Evolutionary conservation across 139 green algal genomes (phyloP).

Genomic region (Coelastrella sp.): DNA sequence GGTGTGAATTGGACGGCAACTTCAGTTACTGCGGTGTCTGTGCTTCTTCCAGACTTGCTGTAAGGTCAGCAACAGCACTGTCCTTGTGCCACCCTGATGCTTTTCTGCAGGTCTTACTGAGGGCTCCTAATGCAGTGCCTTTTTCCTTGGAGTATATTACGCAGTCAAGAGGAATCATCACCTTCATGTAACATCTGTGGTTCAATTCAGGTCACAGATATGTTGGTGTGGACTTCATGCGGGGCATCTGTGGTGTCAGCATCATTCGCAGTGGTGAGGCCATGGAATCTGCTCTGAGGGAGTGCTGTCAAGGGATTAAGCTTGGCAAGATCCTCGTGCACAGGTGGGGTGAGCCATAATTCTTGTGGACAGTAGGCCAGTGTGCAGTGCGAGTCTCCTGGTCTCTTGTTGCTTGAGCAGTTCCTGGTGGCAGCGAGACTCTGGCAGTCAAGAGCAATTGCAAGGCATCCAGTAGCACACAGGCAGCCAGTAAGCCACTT

Average conservation of each 20-base stretch:
- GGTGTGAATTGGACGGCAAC: too few relatives aligned
- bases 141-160: neutral
- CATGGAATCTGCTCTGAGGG: conserved; percentile 97
- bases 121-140: too few relatives aligned
- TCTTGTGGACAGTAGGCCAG: neutral
- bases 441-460: neutral
- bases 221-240: conserved; percentile 96
- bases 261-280: conserved; percentile 94
- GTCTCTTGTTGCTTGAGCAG: neutral
- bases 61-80: too few relatives aligned
- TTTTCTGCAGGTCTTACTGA: too few relatives aligned
- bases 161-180: neutral
- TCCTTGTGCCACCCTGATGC: too few relatives aligned
- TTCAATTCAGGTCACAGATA: conserved; percentile 79
- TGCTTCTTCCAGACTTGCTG: too few relatives aligned
- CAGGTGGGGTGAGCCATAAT: conserved; percentile 44
- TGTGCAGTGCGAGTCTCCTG: neutral
- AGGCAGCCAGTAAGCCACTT: too few relatives aligned
- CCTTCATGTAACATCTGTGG: too few relatives aligned
- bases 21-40: too few relatives aligned
- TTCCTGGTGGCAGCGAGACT: neutral
- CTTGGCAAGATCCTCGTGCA: conserved; percentile 98
- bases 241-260: conserved; percentile 94
- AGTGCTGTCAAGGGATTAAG: conserved; percentile 98
- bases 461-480: too few relatives aligned